These are phyloP conservation scores for Testicularia cyperi DNA, from an alignment of 1,284 basidiomycete species.

Conservation along the genomic window DNA sequence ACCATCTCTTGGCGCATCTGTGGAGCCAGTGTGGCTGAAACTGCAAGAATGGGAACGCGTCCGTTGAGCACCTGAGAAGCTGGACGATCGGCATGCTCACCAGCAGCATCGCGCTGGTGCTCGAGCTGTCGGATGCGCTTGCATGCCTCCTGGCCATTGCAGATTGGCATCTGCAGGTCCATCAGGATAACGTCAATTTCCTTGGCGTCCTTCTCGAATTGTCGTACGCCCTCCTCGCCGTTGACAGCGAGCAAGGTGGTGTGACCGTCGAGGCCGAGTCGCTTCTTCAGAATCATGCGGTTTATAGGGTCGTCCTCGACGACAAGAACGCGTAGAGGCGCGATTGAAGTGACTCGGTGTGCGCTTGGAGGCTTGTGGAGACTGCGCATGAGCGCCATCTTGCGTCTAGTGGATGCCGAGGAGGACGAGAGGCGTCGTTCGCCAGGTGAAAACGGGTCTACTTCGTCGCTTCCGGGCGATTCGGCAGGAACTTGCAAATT, in stretches of 20 bases:
- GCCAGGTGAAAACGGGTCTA: slow-evolving; percentile 2
- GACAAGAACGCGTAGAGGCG: slow-evolving; percentile 46
- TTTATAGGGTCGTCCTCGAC: slow-evolving; percentile 73
- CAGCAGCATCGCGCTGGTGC: slow-evolving; percentile 7
- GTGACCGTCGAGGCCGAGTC: slow-evolving; percentile 72
- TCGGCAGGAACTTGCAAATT: neutral
- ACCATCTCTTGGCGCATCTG: slow-evolving; percentile 68
- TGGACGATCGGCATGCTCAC: slow-evolving; percentile 36
- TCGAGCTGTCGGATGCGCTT: slow-evolving; percentile 65
- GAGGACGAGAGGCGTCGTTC: slow-evolving; percentile 24
- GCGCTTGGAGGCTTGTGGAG: slow-evolving; percentile 15
- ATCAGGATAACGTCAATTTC: slow-evolving; percentile 76
- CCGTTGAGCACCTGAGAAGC: slow-evolving; percentile 66
- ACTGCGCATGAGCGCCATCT: slow-evolving; percentile 26
- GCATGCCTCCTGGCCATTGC: slow-evolving; percentile 76
- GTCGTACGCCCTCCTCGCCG: slow-evolving; percentile 74
- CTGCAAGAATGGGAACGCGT: slow-evolving; percentile 78
- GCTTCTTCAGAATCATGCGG: slow-evolving; percentile 71
- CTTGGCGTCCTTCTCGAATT: slow-evolving; percentile 66
- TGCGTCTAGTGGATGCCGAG: slow-evolving; percentile 15
- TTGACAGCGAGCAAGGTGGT: slow-evolving; percentile 71
- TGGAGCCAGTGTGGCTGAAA: slow-evolving; percentile 75
- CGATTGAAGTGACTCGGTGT: slow-evolving; percentile 2
- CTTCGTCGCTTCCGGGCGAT: slow-evolving; percentile 14
- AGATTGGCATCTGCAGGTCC: slow-evolving; percentile 85